Evolutionary conservation across 441 rosid genomes (phyloP), one percentile per base, ranked within the genome.

Genomic region (Mallotus japonicus): DNA sequence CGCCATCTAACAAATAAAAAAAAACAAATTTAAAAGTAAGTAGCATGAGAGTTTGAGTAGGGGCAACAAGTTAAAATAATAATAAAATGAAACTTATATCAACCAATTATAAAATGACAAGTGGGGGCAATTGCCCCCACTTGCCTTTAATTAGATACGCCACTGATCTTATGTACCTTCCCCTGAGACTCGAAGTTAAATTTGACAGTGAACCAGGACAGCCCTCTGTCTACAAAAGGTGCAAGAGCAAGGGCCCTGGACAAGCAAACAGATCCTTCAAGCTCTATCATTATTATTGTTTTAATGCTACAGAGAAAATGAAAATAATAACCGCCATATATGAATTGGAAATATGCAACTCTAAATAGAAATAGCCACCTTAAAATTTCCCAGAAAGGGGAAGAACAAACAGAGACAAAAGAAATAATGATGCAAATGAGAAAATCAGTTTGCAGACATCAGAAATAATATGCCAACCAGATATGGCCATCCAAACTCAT

Each of bases 241-340:
- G 98, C 97, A 74, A 92, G 90, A 37, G 98, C 96, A 20, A 94
- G 91, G 69, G 97, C 96, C 84, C 98, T 92, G 89, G 81, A 79
- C 32, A 50, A 75, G 40, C 19, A 65, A 78, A 55, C 47, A 55
- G 61, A 14, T 3, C 11, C 28, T 66, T 64, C 28, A 11, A n/a
- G 24, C 24, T 51, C 13, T 40, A 37, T 4, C 6, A 37, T 37
- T 37, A 37, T 40, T 10, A 19, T 49, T 66, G 51, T 46, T 61
- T 8, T 2, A 40, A 12, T 8, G 20, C 60, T 6, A 54, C 20
- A 16, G 20, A 16, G 20, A 6, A 15, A 47, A 49, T 19, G 12
- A 34, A 24, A 15, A 37, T 42, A 40, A 37, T 12, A 60, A 2
- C 14, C 17, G 8, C 57, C 7, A 11, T 15, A 34, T 61, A 28